phyloP scores from a whole-genome alignment of 192 early-diverging fungal genomes.

The Entomortierella chlamydospora region DNA sequence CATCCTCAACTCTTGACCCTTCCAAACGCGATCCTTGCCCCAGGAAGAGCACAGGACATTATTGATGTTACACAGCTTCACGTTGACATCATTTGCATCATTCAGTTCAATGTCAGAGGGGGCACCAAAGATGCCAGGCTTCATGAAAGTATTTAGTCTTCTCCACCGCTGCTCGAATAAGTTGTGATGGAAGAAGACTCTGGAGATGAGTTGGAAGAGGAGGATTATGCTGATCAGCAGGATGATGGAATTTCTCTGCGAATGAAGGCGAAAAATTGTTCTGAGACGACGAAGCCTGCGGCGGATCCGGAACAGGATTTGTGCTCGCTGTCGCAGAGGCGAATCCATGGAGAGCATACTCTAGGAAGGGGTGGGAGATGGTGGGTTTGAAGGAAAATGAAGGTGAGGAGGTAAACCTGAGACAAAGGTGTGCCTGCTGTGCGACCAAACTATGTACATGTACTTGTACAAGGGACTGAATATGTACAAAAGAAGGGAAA shows the following conservation, averaged over 20 bases:
- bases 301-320: not conserved
- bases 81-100: not conserved
- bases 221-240: constrained; percentile 16
- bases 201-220: constrained; percentile 11
- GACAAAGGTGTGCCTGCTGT: no score
- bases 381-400: not conserved
- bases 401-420: not conserved
- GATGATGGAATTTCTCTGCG: constrained; percentile 11
- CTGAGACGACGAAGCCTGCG: constrained; percentile 12
- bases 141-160: constrained; percentile 5
- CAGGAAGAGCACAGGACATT: constrained; percentile 31
- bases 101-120: constrained; percentile 20
- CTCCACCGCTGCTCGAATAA: constrained; percentile 23
- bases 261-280: constrained; percentile 10
- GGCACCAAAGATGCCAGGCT: constrained; percentile 35
- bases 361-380: not conserved
- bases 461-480: no score
- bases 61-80: constrained; percentile 28
- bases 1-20: constrained; percentile 19
- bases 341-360: constrained; percentile 23
- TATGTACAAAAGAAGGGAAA: no score
- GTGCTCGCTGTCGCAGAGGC: constrained; percentile 4
- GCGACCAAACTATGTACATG: no score
- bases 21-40: constrained; percentile 20
- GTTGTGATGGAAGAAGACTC: constrained; percentile 4